A percentile compares a stretch with the other conserved stretches of the same genome.
Conservation (phyloP, 768 basidiomycete species). For the Serendipita sp. region DNA sequence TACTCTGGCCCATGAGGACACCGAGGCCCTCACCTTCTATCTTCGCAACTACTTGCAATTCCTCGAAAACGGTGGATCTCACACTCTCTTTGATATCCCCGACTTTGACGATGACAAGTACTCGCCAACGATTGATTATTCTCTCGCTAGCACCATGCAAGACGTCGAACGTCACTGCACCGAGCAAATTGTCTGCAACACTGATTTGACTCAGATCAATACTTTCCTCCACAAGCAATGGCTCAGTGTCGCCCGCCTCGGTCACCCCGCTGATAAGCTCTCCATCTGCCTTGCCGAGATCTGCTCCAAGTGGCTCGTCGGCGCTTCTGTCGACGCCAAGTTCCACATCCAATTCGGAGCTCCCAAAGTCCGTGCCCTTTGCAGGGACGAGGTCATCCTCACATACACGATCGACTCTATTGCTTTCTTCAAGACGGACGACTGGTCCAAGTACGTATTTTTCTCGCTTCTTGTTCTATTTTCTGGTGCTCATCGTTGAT, state of each 20-base stretch:
- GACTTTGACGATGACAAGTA: conserved; percentile 17
- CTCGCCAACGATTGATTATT: conserved; percentile 15
- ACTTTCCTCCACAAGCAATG: conserved; percentile 1
- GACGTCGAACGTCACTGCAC: conserved; percentile 10
- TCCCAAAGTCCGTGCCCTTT: conserved; percentile 14
- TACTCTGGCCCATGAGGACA: background rate
- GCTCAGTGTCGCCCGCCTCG: conserved; percentile 5
- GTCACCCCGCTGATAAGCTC: background rate
- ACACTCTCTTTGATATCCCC: conserved; percentile 17
- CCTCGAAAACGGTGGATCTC: conserved; percentile 13
- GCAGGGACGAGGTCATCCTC: conserved; percentile 16
- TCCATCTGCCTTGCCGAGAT: conserved; percentile 14
- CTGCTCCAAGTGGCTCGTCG: conserved; percentile 8
- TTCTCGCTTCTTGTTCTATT: background rate
- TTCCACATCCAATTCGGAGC: conserved; percentile 15
- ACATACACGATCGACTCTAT: conserved; percentile 12
- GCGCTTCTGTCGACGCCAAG: conserved; percentile 7
- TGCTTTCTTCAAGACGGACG: conserved; percentile 5
- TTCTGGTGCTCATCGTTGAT: too few species aligned
- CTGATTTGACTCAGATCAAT: conserved; percentile 8
- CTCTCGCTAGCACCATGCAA: conserved; percentile 6
- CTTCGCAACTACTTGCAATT: conserved; percentile 14
- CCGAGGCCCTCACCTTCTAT: conserved; percentile 10
- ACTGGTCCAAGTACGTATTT: background rate
- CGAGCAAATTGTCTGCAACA: conserved; percentile 6